phyloP scores from a whole-genome alignment of 768 basidiomycete genomes.

The Pilatotrama ljubarskyi region DNA sequence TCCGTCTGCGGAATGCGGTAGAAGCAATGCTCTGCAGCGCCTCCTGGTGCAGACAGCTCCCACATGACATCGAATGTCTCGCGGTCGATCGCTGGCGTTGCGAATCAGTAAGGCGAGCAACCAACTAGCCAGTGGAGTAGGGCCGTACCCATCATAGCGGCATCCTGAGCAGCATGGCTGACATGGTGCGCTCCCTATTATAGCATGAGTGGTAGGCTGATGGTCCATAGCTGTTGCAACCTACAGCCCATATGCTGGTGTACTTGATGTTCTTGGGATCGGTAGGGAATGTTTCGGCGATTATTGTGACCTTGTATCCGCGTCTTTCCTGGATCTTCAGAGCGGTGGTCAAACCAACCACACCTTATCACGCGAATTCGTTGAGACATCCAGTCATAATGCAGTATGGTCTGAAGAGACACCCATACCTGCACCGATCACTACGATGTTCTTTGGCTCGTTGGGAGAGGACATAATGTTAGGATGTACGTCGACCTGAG shows the following conservation, averaged over 20 bases:
- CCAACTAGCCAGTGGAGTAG: neutral
- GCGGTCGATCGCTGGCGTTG: constrained; percentile 56
- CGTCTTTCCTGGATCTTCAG: constrained; percentile 65
- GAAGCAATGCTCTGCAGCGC: constrained; percentile 60
- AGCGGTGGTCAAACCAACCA: constrained; percentile 77
- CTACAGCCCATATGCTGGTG: constrained; percentile 81
- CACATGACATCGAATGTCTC: constrained; percentile 79
- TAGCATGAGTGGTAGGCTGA: neutral
- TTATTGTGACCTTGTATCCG: constrained; percentile 61
- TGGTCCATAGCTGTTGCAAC: constrained; percentile 24
- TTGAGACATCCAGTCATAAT: too few relatives aligned
- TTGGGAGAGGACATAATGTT: constrained; percentile 6
- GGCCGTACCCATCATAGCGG: constrained; percentile 52
- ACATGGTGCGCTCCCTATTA: constrained; percentile 82
- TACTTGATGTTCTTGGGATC: constrained; percentile 75
- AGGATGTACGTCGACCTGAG: neutral
- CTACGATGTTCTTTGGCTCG: constrained; percentile 32
- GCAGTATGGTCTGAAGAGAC: too few relatives aligned
- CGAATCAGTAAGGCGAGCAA: neutral
- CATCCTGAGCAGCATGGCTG: constrained; percentile 52
- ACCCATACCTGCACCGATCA: constrained; percentile 42
- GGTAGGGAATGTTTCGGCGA: constrained; percentile 71
- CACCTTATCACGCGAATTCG: constrained; percentile 48
- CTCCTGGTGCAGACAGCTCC: constrained; percentile 63
- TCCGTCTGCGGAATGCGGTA: constrained; percentile 63